These are phyloP conservation scores for Nicotiana obtusifolia DNA, from an alignment of 257 asterid genomes.

Conservation along the genomic window DNA sequence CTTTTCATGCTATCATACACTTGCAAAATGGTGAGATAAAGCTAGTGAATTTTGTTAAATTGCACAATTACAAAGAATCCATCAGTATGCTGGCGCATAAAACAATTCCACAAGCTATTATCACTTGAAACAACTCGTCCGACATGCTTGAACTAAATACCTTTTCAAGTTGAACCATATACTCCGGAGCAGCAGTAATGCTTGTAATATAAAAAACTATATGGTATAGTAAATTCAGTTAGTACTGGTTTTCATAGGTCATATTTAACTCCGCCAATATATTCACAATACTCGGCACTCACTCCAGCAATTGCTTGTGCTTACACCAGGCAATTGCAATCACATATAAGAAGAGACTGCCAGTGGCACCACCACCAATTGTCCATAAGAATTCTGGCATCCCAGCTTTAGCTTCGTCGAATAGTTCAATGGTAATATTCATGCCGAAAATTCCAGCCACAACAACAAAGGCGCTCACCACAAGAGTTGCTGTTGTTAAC, in stretches of 20 bases:
- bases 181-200: background rate
- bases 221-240: background rate
- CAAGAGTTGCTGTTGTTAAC: conserved; percentile 61
- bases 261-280: background rate
- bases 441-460: conserved; percentile 69
- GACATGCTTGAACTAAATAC: background rate
- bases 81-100: background rate
- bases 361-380: conserved; percentile 47
- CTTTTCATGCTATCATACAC: background rate
- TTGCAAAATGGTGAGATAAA: background rate
- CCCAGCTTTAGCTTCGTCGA: conserved; percentile 30
- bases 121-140: background rate
- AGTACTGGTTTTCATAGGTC: background rate
- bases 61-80: background rate
- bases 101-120: background rate
- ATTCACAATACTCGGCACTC: conserved; percentile 4
- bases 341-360: conserved; percentile 37
- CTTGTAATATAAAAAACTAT: background rate
- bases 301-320: conserved; percentile 52
- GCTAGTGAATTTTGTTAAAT: background rate
- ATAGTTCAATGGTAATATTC: conserved; percentile 50
- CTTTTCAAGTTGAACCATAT: background rate
- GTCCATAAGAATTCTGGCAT: conserved; percentile 52
- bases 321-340: conserved; percentile 61
- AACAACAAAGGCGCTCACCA: conserved; percentile 65